phyloP scores from a whole-genome alignment of 169 alveolate genomes.

The Plasmodium gonderi region DNA sequence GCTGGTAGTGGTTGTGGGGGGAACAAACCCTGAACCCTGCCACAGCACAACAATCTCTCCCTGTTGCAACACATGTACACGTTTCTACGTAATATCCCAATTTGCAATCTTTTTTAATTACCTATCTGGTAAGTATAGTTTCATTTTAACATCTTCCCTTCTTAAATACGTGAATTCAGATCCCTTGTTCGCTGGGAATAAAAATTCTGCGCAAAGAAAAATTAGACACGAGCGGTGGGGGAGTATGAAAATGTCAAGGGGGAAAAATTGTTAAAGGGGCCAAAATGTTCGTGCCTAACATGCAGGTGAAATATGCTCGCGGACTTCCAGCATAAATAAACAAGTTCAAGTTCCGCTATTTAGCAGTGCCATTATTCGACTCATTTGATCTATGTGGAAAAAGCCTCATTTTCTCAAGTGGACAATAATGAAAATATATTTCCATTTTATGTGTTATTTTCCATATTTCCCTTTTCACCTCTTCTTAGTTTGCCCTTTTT shows the following conservation, averaged over 20 bases:
- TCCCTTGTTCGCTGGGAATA: constrained; percentile 70
- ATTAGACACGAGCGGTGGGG: no score
- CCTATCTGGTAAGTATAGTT: constrained; percentile 73
- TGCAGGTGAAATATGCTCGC: no score
- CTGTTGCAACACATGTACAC: neutral
- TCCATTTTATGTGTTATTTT: neutral
- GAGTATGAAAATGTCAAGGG: no score
- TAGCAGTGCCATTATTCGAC: no score
- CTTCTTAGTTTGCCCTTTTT: no score
- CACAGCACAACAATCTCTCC: neutral
- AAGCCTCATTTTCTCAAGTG: neutral
- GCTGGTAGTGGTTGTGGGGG: no score
- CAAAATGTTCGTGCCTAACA: no score
- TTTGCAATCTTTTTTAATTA: neutral
- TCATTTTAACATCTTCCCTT: constrained; percentile 62
- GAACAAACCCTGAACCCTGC: no score
- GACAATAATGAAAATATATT: neutral
- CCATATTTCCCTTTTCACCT: neutral
- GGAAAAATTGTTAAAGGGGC: no score
- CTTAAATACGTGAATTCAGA: constrained; percentile 58
- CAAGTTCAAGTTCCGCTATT: no score
- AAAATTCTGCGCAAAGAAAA: constrained; percentile 12
- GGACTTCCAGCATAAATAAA: no score
- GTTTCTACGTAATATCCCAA: neutral
- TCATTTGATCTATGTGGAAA: neutral